These are phyloP conservation scores for Phytophthora tubulina DNA, from an alignment of 352 stramenopile genomes.

Conservation along the genomic window DNA sequence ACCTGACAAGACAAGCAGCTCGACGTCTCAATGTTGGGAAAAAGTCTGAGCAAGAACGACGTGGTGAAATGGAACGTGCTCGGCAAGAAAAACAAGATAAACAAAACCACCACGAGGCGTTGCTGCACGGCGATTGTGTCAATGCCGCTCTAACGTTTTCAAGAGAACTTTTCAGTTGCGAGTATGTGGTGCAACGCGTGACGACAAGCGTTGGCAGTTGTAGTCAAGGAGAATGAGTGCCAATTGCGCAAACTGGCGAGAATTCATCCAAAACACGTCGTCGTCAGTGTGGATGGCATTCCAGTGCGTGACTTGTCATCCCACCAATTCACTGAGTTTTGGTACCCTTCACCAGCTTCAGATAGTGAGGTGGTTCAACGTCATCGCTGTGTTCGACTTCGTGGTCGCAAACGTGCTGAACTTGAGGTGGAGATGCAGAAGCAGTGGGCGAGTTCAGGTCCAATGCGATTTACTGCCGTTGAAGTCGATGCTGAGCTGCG, in stretches of 20 bases:
- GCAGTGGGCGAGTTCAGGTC: constrained; percentile 16
- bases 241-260: constrained; percentile 34
- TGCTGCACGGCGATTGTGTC: constrained; percentile 28
- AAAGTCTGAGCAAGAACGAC: constrained; percentile 63
- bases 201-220: constrained; percentile 23
- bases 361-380: not conserved
- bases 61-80: constrained; percentile 53
- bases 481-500: constrained; percentile 22
- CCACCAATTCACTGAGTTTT: constrained; percentile 45
- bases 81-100: constrained; percentile 52
- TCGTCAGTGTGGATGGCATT: constrained; percentile 45
- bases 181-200: constrained; percentile 51
- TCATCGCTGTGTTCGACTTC: constrained; percentile 33
- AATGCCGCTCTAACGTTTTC: constrained; percentile 36
- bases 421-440: constrained; percentile 49
- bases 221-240: constrained; percentile 9
- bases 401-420: constrained; percentile 47
- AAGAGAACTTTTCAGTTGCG: constrained; percentile 53
- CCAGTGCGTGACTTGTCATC: constrained; percentile 34
- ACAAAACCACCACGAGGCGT: constrained; percentile 52
- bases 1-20: constrained; percentile 58
- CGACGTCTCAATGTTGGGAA: constrained; percentile 66
- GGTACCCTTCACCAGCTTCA: constrained; percentile 13
- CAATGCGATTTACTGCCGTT: constrained; percentile 11
- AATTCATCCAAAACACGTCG: constrained; percentile 40